Evolutionary conservation across 441 rosid species (phyloP).

Genomic region (Aleurites moluccanus): DNA sequence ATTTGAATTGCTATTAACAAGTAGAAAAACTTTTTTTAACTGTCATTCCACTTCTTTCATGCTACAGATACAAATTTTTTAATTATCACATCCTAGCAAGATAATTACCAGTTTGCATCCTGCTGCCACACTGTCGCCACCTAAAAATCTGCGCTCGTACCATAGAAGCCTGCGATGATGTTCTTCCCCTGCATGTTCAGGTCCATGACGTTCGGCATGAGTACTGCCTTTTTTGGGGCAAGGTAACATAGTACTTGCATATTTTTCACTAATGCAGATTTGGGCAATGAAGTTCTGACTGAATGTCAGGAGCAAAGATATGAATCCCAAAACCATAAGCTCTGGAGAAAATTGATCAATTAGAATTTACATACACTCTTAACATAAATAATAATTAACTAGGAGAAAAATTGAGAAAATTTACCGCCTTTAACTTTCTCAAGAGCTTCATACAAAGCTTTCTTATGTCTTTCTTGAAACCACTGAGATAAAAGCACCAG

Average conservation of each 20-base stretch:
- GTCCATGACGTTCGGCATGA: not conserved
- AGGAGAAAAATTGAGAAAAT: not conserved
- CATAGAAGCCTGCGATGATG: slow-evolving; percentile 48
- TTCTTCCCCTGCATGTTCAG: slow-evolving; percentile 1
- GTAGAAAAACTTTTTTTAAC: too few species aligned
- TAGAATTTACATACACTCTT: not conserved
- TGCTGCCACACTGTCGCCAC: slow-evolving; percentile 18
- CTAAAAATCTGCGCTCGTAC: slow-evolving; percentile 55
- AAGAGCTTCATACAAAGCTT: slow-evolving; percentile 78
- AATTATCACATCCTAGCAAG: not conserved
- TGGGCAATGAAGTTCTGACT: slow-evolving; percentile 69
- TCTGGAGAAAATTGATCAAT: slow-evolving; percentile 41
- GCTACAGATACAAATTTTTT: too few species aligned
- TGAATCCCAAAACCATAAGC: slow-evolving; percentile 96
- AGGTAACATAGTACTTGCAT: slow-evolving; percentile 75
- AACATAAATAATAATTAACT: not conserved
- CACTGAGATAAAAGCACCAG: slow-evolving; percentile 34
- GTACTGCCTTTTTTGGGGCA: slow-evolving; percentile 37
- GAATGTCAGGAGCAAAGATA: slow-evolving; percentile 76
- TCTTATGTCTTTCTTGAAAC: slow-evolving; percentile 53
- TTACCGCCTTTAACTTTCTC: slow-evolving; percentile 78
- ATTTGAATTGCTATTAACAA: too few species aligned
- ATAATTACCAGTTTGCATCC: slow-evolving; percentile 39
- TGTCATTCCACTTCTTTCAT: too few species aligned
- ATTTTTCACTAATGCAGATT: slow-evolving; percentile 51